phyloP scores from a whole-genome alignment of 2,329 filamentous ascomycete species.

The Aspergillus hortae region DNA sequence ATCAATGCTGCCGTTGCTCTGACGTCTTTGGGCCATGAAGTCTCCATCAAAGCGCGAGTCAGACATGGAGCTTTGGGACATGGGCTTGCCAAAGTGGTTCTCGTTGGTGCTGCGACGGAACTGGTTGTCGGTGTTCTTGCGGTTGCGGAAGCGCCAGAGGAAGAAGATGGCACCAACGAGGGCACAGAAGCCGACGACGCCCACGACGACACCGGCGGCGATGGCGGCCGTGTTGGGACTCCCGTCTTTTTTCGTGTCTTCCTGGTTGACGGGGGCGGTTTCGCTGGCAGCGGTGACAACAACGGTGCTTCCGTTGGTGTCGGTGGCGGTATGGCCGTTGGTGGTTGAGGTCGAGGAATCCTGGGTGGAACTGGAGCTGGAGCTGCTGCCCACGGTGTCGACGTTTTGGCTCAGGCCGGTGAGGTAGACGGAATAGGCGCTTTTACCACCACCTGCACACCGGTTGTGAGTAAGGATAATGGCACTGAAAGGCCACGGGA shows the following conservation, averaged over 20 bases:
- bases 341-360: slow-evolving; percentile 16
- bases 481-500: background rate
- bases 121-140: slow-evolving; percentile 76
- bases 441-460: slow-evolving; percentile 55
- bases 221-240: slow-evolving; percentile 76
- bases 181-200: slow-evolving; percentile 66
- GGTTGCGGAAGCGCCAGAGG: slow-evolving; percentile 70
- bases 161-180: slow-evolving; percentile 68
- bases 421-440: slow-evolving; percentile 50
- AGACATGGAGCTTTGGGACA: slow-evolving; percentile 64
- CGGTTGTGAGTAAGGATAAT: slow-evolving; percentile 19
- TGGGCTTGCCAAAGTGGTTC: slow-evolving; percentile 59
- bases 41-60: slow-evolving; percentile 83
- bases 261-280: slow-evolving; percentile 13
- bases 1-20: slow-evolving; percentile 93
- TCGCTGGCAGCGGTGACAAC: slow-evolving; percentile 32
- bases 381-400: slow-evolving; percentile 24
- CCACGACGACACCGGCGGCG: slow-evolving; percentile 82
- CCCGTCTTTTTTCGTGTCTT: slow-evolving; percentile 21
- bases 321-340: slow-evolving; percentile 13
- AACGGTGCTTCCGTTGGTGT: slow-evolving; percentile 23
- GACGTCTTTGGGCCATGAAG: slow-evolving; percentile 73
- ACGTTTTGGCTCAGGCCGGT: slow-evolving; percentile 46
- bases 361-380: slow-evolving; percentile 19
- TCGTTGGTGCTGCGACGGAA: slow-evolving; percentile 78